Base-by-base conservation (phyloP, 2,329 filamentous ascomycete genomes). In the Diaporthe citri region DNA sequence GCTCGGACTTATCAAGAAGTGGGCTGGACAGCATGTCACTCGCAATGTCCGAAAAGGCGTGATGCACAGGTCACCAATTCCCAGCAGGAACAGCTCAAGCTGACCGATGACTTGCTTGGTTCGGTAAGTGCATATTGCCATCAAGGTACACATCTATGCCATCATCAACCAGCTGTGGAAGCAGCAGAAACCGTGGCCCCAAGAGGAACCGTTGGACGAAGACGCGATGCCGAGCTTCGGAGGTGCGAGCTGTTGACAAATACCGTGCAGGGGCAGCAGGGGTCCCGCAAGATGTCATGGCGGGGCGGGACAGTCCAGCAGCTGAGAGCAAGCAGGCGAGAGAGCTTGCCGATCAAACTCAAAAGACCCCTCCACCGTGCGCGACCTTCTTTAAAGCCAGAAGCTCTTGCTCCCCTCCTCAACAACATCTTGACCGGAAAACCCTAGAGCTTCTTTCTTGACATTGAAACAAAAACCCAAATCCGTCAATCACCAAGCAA, bases 391-490 rank as follows among this genome's bases (percentile, higher is more conserved):
- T 48, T 64, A 67, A 69, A 31, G 46, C 39, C 41, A 60, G 36
- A 64, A 69, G 48, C 64, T 69, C 64, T 69, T 69, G 34, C 71
- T 56, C 46, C 51, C 57, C 57, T 55, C n/a, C 71, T 36, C 39
- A 12, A 17, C 41, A 31, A 7, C 1, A 20, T 3, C 4, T 31
- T 20, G 7, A 8, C 6, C 7, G 8, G 8, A n/a, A 52, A 46
- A 55, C 13, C 17, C 20, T 62, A 64, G 10, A 55, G 60, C 48
- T 59, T 17, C 31, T 17, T 39, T 39, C 34, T 74, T 69, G 67
- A 51, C 64, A 71, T 74, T 85, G 76, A 76, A 15, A 20, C 28
- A 36, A 34, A 22, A 25, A 20, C 13, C 46, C 22, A 43, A 52
- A 52, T 3, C 10, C 12, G 22, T 31, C 8, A 72, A 15, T 51